Conservation (phyloP, 129 eudicot species). For the Helianthus annuus region DNA sequence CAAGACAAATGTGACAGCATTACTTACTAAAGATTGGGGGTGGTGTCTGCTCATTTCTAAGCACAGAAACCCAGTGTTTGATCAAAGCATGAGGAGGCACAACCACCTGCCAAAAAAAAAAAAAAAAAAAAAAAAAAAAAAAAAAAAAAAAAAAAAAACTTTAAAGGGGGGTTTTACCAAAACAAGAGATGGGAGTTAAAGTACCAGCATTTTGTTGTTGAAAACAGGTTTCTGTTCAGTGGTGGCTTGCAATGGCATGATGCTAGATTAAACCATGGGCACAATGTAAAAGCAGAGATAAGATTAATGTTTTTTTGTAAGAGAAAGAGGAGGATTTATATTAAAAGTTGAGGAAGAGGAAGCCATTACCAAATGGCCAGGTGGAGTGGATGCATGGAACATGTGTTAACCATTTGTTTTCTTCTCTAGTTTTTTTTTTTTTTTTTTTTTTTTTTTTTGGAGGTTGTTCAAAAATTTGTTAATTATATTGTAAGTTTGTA, state of each 20-base stretch:
- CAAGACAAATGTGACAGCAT: not conserved
- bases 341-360: not conserved
- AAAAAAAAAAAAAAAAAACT: not conserved
- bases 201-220: constrained; percentile 54
- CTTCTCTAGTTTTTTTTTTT: too few relatives aligned
- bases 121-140: not conserved
- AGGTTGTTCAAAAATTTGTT: too few relatives aligned
- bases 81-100: constrained; percentile 97
- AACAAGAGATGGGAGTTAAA: not conserved
- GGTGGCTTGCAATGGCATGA: constrained; percentile 38
- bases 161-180: not conserved
- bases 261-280: constrained; percentile 7
- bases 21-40: constrained; percentile 79
- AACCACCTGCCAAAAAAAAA: constrained; percentile 48
- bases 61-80: constrained; percentile 98
- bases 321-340: too few relatives aligned
- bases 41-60: constrained; percentile 93
- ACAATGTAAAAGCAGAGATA: not conserved
- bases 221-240: constrained; percentile 37
- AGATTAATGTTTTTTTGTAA: too few relatives aligned
- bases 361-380: not conserved
- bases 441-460: too few relatives aligned
- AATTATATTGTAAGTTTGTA: too few relatives aligned
- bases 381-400: not conserved
- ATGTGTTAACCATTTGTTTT: not conserved